These are phyloP conservation scores for Lactarius psammicola DNA, from an alignment of 768 basidiomycete genomes.

Conservation along the genomic window DNA sequence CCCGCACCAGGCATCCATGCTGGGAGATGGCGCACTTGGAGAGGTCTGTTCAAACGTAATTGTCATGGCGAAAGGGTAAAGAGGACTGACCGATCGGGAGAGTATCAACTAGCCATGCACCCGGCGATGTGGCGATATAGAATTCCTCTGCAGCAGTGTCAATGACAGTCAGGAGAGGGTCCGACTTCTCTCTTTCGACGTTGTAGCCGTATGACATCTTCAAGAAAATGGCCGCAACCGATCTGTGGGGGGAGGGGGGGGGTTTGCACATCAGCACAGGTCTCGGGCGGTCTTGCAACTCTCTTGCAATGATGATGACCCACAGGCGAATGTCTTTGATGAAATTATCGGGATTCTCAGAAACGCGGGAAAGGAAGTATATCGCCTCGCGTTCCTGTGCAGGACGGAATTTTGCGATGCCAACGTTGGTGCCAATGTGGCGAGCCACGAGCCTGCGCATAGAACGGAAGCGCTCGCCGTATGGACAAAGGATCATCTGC, in stretches of 20 bases:
- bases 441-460: conserved; percentile 21
- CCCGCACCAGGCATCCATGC: conserved; percentile 30
- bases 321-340: conserved; percentile 15
- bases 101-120: conserved; percentile 17
- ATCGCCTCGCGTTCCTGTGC: conserved; percentile 14
- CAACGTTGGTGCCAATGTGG: conserved; percentile 17
- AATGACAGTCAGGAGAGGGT: conserved; percentile 15
- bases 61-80: neutral
- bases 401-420: conserved; percentile 2
- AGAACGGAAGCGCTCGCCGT: conserved; percentile 16
- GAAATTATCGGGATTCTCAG: conserved; percentile 14
- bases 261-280: neutral
- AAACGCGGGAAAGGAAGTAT: conserved; percentile 10
- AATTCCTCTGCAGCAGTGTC: conserved; percentile 21
- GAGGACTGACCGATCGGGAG: conserved; percentile 9
- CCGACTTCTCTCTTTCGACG: conserved; percentile 11
- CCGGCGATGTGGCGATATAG: conserved; percentile 15
- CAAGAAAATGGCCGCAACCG: conserved; percentile 17
- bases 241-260: neutral
- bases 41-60: neutral
- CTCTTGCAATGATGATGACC: neutral
- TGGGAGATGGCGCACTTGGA: conserved; percentile 25
- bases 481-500: conserved; percentile 19
- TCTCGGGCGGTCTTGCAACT: no score
- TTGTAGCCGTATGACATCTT: conserved; percentile 19